A percentile compares a stretch with the other conserved stretches of the same genome.
These are phyloP conservation scores for Euphorbia schlechtendalii DNA, from an alignment of 441 rosid species.

Conservation along the genomic window DNA sequence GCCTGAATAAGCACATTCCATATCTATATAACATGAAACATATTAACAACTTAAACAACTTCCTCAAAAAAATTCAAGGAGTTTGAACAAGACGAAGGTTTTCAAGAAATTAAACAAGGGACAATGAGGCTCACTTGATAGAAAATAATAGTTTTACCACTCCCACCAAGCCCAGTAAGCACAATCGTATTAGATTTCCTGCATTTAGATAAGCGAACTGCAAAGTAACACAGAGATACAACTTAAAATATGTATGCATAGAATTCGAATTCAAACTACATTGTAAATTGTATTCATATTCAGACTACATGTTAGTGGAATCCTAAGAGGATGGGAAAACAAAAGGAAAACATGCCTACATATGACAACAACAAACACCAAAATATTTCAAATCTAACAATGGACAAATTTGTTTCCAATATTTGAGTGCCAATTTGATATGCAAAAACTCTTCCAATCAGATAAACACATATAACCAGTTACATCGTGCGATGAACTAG, in stretches of 20 bases:
- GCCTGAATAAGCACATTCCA: background rate
- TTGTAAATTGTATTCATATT: no score
- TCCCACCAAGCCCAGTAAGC: constrained; percentile 66
- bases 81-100: background rate
- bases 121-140: constrained; percentile 49
- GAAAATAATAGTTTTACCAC: constrained; percentile 78
- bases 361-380: no score
- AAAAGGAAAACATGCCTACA: no score
- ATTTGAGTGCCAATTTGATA: no score
- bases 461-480: no score
- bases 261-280: background rate
- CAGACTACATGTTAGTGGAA: no score
- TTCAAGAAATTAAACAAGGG: constrained; percentile 10
- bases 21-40: background rate
- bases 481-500: no score
- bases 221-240: constrained; percentile 1
- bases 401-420: no score
- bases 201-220: constrained; percentile 54
- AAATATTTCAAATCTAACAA: no score
- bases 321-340: no score
- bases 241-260: background rate
- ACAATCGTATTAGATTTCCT: constrained; percentile 62
- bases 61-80: background rate
- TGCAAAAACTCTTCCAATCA: no score
- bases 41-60: background rate